Conservation (phyloP, 768 basidiomycete genomes). For the Kwoniella sp. region DNA sequence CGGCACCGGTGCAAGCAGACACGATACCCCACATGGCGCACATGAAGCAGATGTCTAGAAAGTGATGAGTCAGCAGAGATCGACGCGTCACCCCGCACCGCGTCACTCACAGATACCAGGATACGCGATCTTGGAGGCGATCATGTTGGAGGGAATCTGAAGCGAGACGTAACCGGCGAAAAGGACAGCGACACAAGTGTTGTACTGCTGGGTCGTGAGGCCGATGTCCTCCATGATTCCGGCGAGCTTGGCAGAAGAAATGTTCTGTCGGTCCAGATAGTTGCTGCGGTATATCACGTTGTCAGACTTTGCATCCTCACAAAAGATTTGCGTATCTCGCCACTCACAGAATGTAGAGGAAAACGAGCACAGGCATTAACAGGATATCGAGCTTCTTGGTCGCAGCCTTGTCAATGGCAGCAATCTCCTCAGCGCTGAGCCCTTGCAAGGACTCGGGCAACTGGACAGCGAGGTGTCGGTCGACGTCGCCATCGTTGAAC, state of each 20-base stretch:
- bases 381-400: constrained; percentile 49
- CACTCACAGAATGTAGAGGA: constrained; percentile 39
- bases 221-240: constrained; percentile 37
- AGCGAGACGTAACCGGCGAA: constrained; percentile 53
- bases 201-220: constrained; percentile 34
- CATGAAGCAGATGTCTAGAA: constrained; percentile 42
- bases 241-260: constrained; percentile 38
- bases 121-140: constrained; percentile 42
- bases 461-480: constrained; percentile 33
- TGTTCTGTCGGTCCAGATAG: constrained; percentile 43
- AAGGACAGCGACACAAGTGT: constrained; percentile 42
- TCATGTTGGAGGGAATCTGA: constrained; percentile 52
- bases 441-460: constrained; percentile 42
- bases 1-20: constrained; percentile 46
- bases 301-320: constrained; percentile 16
- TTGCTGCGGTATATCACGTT: constrained; percentile 12
- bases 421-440: constrained; percentile 41
- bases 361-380: constrained; percentile 43
- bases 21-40: constrained; percentile 45
- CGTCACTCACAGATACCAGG: constrained; percentile 40
- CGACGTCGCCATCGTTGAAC: constrained; percentile 15
- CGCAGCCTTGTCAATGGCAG: constrained; percentile 31
- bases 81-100: not conserved
- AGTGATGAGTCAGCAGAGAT: not conserved
- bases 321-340: not conserved